A percentile compares a stretch with the other conserved stretches of the same genome.
These are phyloP conservation scores for Pisolithus microcarpus DNA, from an alignment of 768 basidiomycete genomes.

Conservation along the genomic window DNA sequence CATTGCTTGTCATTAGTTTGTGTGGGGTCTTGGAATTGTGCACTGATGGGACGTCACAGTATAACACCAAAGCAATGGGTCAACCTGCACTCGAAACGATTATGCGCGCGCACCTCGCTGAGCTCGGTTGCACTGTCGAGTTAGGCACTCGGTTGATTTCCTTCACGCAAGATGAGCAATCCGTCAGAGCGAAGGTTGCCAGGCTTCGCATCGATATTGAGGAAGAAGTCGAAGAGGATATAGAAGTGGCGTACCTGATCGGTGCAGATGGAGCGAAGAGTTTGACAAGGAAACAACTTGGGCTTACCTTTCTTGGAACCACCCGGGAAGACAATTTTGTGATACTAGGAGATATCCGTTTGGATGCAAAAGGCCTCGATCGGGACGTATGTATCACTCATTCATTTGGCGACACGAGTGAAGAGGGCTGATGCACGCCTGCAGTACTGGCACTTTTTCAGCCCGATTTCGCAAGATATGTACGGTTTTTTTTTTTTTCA, in stretches of 20 bases:
- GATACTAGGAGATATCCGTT: slow-evolving; percentile 32
- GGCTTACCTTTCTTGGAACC: slow-evolving; percentile 37
- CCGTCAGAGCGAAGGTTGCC: slow-evolving; percentile 10
- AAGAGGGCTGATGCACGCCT: not conserved
- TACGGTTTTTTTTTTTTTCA: not conserved
- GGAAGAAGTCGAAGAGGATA: slow-evolving; percentile 30
- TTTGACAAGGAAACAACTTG: slow-evolving; percentile 32
- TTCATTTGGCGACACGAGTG: not conserved
- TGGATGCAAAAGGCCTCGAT: slow-evolving; percentile 24
- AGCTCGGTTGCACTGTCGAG: too few relatives aligned
- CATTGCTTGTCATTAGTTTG: too few relatives aligned
- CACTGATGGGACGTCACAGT: slow-evolving; percentile 5
- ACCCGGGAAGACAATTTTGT: slow-evolving; percentile 21
- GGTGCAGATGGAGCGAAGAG: slow-evolving; percentile 35
- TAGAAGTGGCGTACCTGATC: slow-evolving; percentile 28
- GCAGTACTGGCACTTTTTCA: slow-evolving; percentile 21
- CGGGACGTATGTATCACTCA: slow-evolving; percentile 13
- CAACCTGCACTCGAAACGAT: slow-evolving; percentile 25
- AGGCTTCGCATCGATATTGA: slow-evolving; percentile 33
- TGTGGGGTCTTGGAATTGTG: too few relatives aligned
- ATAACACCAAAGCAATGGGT: slow-evolving; percentile 10
- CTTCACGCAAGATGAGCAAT: not conserved
- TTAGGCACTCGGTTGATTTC: too few relatives aligned
- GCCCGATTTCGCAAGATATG: slow-evolving; percentile 1
- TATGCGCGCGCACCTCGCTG: too few relatives aligned